phyloP scores from a whole-genome alignment of 2,329 filamentous ascomycete species.

The Cladosporium sphaerospermum region DNA sequence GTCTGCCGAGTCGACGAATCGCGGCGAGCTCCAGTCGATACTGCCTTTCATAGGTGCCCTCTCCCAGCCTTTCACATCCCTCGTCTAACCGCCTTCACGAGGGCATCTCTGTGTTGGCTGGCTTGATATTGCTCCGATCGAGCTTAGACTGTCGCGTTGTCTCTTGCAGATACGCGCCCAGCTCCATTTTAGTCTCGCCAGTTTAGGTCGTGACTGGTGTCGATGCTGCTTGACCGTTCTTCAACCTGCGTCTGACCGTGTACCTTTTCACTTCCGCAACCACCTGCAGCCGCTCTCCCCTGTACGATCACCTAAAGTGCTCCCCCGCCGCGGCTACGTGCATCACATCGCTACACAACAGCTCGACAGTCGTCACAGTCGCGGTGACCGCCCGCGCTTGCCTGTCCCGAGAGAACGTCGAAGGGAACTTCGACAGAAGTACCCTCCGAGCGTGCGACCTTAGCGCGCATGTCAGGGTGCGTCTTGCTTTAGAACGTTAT shows the following conservation, averaged over 20 bases:
- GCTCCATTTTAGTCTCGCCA: constrained; percentile 22
- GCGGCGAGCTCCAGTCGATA: constrained; percentile 16
- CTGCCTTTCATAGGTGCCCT: constrained; percentile 23
- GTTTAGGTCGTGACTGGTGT: constrained; percentile 10
- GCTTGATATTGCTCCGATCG: constrained; percentile 12
- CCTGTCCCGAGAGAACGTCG: not conserved
- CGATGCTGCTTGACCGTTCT: constrained; percentile 13
- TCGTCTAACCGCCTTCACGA: constrained; percentile 24
- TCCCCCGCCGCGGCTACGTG: constrained; percentile 37
- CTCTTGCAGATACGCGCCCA: constrained; percentile 24
- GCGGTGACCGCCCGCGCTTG: not conserved
- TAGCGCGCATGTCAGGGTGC: constrained; percentile 31
- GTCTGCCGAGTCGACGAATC: constrained; percentile 22
- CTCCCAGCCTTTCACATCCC: constrained; percentile 24
- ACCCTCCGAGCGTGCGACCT: constrained; percentile 5
- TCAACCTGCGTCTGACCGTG: not conserved
- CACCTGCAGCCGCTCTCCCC: constrained; percentile 29
- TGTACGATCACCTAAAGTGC: constrained; percentile 21
- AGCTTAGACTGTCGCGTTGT: constrained; percentile 12
- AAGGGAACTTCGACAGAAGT: not conserved
- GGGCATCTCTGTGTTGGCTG: constrained; percentile 14
- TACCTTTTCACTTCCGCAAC: constrained; percentile 7
- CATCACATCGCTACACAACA: constrained; percentile 23
- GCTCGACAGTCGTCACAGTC: not conserved
- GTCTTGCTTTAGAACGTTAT: constrained; percentile 17